phyloP scores from a whole-genome alignment of 805 yeast species.

The Ogataea thermomethanolica region DNA sequence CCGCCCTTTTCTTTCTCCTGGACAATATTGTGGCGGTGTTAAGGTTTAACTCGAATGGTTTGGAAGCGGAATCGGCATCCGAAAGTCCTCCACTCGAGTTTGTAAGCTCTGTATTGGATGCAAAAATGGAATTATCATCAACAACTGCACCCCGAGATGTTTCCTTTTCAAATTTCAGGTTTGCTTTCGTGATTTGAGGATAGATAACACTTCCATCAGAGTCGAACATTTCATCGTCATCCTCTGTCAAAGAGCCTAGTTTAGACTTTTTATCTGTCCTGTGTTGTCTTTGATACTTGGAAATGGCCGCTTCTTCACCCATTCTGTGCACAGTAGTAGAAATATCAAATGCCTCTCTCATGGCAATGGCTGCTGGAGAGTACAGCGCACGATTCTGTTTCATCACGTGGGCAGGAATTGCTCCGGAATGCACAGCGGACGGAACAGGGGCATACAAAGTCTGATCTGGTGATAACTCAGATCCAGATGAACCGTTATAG shows the following conservation, averaged over 20 bases:
- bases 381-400: slow-evolving; percentile 33
- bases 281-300: slow-evolving; percentile 10
- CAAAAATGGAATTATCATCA: slow-evolving; percentile 15
- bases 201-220: slow-evolving; percentile 9
- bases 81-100: slow-evolving; percentile 5
- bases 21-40: slow-evolving; percentile 53
- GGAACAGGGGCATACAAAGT: slow-evolving; percentile 6
- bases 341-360: slow-evolving; percentile 58
- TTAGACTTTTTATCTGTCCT: neutral
- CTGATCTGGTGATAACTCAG: slow-evolving; percentile 1
- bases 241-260: slow-evolving; percentile 20
- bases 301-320: slow-evolving; percentile 46
- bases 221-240: slow-evolving; percentile 17
- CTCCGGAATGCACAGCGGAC: slow-evolving; percentile 9
- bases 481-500: neutral
- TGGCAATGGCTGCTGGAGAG: slow-evolving; percentile 57
- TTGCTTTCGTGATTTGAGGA: slow-evolving; percentile 5
- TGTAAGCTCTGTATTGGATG: slow-evolving; percentile 8
- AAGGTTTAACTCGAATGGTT: slow-evolving; percentile 44
- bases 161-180: slow-evolving; percentile 15
- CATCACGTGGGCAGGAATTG: slow-evolving; percentile 19
- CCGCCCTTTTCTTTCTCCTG: slow-evolving; percentile 35
- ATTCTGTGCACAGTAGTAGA: slow-evolving; percentile 59
- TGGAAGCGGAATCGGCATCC: slow-evolving; percentile 4
- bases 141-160: slow-evolving; percentile 17